A percentile compares a stretch with the other conserved stretches of the same genome.
These are phyloP conservation scores for Cladorrhinum samala DNA, from an alignment of 495 filamentous ascomycete species.

Conservation along the genomic window DNA sequence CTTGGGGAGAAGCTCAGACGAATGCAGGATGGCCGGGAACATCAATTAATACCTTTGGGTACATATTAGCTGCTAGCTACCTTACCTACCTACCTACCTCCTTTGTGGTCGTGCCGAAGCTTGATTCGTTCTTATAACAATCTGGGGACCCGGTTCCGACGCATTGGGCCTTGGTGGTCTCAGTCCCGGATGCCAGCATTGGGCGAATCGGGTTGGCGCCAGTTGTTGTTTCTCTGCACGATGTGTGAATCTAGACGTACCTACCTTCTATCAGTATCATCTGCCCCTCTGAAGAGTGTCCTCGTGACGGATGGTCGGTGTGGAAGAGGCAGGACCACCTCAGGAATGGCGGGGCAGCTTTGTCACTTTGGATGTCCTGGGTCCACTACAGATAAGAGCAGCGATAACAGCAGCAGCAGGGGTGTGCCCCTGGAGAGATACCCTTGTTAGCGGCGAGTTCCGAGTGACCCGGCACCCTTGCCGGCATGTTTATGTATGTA, in stretches of 20 bases:
- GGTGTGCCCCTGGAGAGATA: neutral
- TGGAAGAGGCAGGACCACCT: neutral
- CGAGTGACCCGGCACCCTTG: neutral
- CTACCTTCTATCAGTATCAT: neutral
- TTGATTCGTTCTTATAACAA: conserved; percentile 8
- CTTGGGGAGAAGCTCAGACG: neutral
- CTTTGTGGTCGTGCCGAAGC: conserved; percentile 9
- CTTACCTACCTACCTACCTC: neutral
- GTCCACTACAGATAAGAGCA: conserved; percentile 7
- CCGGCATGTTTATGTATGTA: too few species aligned
- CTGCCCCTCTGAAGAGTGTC: neutral
- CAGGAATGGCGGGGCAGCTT: conserved; percentile 3
- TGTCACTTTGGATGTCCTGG: neutral
- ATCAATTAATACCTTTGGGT: too few species aligned
- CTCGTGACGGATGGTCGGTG: conserved; percentile 5
- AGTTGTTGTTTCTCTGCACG: too few species aligned
- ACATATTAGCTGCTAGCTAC: neutral
- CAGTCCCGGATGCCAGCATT: too few species aligned
- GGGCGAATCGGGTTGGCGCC: conserved; percentile 7
- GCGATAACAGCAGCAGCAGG: neutral
- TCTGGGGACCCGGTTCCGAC: neutral
- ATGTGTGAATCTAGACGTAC: too few species aligned
- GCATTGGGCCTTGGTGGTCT: neutral
- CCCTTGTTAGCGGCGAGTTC: neutral
- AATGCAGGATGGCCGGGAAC: neutral